phyloP scores from a whole-genome alignment of 2,329 filamentous ascomycete species.

The Pestalotiopsis sp. region DNA sequence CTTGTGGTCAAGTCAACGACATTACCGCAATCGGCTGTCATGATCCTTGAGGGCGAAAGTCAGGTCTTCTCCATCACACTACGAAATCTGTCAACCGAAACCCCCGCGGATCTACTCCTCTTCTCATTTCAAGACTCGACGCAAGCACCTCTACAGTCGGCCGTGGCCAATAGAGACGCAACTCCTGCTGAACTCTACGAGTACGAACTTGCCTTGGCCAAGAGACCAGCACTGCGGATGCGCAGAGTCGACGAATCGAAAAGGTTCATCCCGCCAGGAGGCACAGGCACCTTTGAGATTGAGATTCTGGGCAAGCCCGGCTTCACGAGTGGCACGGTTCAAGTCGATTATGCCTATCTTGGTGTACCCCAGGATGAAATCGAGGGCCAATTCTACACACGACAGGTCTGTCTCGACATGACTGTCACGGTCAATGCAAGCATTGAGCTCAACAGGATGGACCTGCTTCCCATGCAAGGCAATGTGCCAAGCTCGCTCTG shows the following conservation, averaged over 20 bases:
- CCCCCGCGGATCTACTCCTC: conserved; percentile 79
- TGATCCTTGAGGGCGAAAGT: conserved; percentile 90
- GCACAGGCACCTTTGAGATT: conserved; percentile 73
- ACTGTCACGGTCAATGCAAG: conserved; percentile 91
- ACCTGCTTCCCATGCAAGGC: conserved; percentile 73
- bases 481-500: conserved; percentile 65
- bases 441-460: conserved; percentile 78
- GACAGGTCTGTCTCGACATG: conserved; percentile 78
- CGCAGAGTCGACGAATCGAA: conserved; percentile 52
- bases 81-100: conserved; percentile 71
- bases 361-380: conserved; percentile 70
- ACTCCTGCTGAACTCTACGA: conserved; percentile 82
- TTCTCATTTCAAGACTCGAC: conserved; percentile 92
- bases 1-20: conserved; percentile 76
- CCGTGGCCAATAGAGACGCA: conserved; percentile 75
- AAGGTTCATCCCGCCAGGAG: conserved; percentile 66
- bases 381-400: conserved; percentile 76
- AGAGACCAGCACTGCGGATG: conserved; percentile 68
- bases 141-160: conserved; percentile 73
- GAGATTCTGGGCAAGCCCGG: conserved; percentile 87
- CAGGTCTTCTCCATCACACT: conserved; percentile 78
- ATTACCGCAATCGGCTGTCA: conserved; percentile 81
- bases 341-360: conserved; percentile 86
- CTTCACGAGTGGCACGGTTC: conserved; percentile 75
- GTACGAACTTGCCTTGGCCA: conserved; percentile 77